Conservation (phyloP, 768 basidiomycete genomes). For the Fibroporia radiculosa region DNA sequence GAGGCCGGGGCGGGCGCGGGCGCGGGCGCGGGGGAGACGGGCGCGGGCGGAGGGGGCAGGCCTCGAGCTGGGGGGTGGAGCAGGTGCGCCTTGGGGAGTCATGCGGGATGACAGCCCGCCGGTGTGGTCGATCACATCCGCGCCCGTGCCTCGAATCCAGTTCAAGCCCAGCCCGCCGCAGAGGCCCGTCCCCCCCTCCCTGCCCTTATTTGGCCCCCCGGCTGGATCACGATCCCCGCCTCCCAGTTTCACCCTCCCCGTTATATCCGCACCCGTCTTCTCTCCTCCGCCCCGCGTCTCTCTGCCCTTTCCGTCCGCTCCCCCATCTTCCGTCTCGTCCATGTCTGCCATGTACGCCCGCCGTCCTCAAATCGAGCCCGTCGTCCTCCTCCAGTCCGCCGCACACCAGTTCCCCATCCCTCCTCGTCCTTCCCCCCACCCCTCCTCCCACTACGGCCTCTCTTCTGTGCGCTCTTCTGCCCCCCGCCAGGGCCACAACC, state of each 20-base stretch:
- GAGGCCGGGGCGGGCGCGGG: no score
- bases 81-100: no score
- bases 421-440: conserved; percentile 10
- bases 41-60: no score
- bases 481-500: conserved; percentile 8
- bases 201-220: conserved; percentile 10
- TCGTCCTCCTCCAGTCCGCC: conserved; percentile 10
- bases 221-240: neutral
- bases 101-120: no score
- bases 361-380: conserved; percentile 14
- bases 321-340: conserved; percentile 9
- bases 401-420: conserved; percentile 9
- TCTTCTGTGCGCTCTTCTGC: conserved; percentile 8
- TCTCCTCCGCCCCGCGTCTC: conserved; percentile 7
- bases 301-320: conserved; percentile 7
- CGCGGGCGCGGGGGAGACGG: no score
- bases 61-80: no score
- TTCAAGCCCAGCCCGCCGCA: conserved; percentile 7
- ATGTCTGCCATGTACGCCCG: neutral
- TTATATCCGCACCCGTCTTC: conserved; percentile 4
- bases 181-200: conserved; percentile 9
- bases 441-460: conserved; percentile 11
- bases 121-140: conserved; percentile 13
- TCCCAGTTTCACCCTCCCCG: neutral
- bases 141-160: conserved; percentile 11